phyloP scores from a whole-genome alignment of 768 basidiomycete genomes.

The Rhodotorula graminis region DNA sequence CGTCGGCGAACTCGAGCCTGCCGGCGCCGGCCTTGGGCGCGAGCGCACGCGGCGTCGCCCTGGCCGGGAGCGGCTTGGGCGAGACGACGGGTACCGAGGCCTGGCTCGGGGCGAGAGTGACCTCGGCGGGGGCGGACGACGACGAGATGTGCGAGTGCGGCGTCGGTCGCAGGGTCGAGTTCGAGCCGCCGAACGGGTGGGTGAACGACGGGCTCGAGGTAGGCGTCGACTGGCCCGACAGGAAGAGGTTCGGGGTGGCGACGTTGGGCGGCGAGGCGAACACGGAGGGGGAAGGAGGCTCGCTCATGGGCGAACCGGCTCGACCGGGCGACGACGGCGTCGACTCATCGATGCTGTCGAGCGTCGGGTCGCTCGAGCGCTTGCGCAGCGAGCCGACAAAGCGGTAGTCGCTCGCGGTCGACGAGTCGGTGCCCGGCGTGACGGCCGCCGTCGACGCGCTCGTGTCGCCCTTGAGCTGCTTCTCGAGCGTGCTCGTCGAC shows the following conservation, averaged over 20 bases:
- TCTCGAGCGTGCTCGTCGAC: not conserved
- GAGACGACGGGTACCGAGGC: conserved; percentile 3
- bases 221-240: not conserved
- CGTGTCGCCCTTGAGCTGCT: conserved; percentile 2
- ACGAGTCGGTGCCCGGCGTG: conserved; percentile 16
- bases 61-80: not conserved
- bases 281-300: not conserved
- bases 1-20: conserved; percentile 26
- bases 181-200: conserved; percentile 11
- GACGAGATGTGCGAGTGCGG: conserved; percentile 22
- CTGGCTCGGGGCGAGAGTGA: conserved; percentile 6
- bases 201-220: not conserved
- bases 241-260: not conserved
- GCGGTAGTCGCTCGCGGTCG: conserved; percentile 23
- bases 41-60: not conserved
- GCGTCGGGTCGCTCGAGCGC: conserved; percentile 4
- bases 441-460: not conserved
- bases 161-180: conserved; percentile 8
- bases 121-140: conserved; percentile 15
- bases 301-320: not conserved
- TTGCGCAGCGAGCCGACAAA: conserved; percentile 24
- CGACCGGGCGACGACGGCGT: not conserved
- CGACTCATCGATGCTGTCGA: conserved; percentile 27
- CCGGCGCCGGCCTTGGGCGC: not conserved
- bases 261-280: not conserved